phyloP scores from a whole-genome alignment of 2,329 filamentous ascomycete species.

The Exophiala phaeomuriformis region DNA sequence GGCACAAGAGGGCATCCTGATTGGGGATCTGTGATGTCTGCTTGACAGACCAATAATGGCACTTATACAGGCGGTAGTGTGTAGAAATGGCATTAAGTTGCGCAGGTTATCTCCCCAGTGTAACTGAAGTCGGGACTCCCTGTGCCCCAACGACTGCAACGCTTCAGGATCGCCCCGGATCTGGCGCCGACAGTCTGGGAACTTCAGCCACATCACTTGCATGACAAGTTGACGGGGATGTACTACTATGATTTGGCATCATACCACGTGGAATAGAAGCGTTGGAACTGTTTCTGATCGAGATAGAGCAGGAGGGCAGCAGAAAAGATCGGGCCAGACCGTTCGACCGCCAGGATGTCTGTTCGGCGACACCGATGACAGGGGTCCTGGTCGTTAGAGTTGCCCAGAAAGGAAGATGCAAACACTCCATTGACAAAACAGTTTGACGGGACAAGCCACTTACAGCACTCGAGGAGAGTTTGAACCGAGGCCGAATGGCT shows the following conservation, averaged over 20 bases:
- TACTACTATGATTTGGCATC: not conserved
- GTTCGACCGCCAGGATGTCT: not conserved
- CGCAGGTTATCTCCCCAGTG: too few species aligned
- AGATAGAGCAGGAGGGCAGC: not conserved
- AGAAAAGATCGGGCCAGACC: not conserved
- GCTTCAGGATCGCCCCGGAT: not conserved
- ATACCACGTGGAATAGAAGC: not conserved
- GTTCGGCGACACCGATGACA: not conserved
- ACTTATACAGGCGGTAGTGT: too few species aligned
- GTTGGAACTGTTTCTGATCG: not conserved
- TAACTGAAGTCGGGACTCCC: not conserved
- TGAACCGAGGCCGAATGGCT: not conserved
- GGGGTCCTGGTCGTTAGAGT: slow-evolving; percentile 5
- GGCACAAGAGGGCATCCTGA: too few species aligned
- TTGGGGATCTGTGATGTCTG: too few species aligned
- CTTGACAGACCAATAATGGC: too few species aligned
- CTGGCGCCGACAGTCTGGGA: not conserved
- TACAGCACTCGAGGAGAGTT: not conserved
- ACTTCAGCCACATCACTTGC: not conserved
- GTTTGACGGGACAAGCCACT: slow-evolving; percentile 6
- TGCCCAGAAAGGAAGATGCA: slow-evolving; percentile 14
- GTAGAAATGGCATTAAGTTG: too few species aligned
- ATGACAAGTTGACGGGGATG: not conserved
- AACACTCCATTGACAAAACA: slow-evolving; percentile 5
- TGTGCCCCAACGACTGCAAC: not conserved